Percentiles rank a stretch among this genome's conserved stretches.
Evolutionary conservation across 2,329 filamentous ascomycete species (phyloP).

Genomic region (Aciculosporium take): DNA sequence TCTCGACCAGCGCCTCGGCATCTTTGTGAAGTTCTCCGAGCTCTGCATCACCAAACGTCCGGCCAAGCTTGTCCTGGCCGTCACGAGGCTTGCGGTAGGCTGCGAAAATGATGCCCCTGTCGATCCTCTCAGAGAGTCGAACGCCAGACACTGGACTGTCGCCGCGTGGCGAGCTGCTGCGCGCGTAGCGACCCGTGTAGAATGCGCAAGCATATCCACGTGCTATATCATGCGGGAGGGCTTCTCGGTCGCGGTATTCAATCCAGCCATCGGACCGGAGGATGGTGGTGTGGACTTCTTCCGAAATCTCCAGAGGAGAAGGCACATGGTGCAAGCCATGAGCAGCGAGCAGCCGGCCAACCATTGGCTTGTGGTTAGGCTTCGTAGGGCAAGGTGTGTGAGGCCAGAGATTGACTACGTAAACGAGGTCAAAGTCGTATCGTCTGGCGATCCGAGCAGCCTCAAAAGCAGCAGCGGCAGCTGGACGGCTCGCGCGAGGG

Average conservation of each 20-base stretch:
- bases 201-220: slow-evolving; percentile 41
- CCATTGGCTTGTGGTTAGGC: slow-evolving; percentile 17
- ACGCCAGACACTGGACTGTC: slow-evolving; percentile 14
- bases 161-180: slow-evolving; percentile 12
- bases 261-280: slow-evolving; percentile 37
- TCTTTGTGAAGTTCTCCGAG: slow-evolving; percentile 33
- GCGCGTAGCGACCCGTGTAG: slow-evolving; percentile 27
- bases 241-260: slow-evolving; percentile 32
- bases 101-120: slow-evolving; percentile 42
- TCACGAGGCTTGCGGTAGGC: slow-evolving; percentile 35
- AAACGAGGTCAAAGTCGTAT: slow-evolving; percentile 44
- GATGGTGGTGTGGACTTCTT: slow-evolving; percentile 34
- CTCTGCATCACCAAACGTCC: slow-evolving; percentile 23
- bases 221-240: slow-evolving; percentile 29
- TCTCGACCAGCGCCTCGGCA: slow-evolving; percentile 37
- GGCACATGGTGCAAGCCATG: slow-evolving; percentile 37
- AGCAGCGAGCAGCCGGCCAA: slow-evolving; percentile 38
- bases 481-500: slow-evolving; percentile 28
- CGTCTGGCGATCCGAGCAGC: slow-evolving; percentile 40
- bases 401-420: slow-evolving; percentile 46
- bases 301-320: slow-evolving; percentile 37
- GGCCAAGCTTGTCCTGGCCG: slow-evolving; percentile 21
- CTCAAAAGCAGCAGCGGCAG: slow-evolving; percentile 36
- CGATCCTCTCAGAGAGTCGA: slow-evolving; percentile 17
- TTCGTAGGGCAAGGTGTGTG: slow-evolving; percentile 9